Evolutionary conservation across 345 rosid species (phyloP), one percentile per base, ranked within the genome.

Genomic region (Barbarea vulgaris): DNA sequence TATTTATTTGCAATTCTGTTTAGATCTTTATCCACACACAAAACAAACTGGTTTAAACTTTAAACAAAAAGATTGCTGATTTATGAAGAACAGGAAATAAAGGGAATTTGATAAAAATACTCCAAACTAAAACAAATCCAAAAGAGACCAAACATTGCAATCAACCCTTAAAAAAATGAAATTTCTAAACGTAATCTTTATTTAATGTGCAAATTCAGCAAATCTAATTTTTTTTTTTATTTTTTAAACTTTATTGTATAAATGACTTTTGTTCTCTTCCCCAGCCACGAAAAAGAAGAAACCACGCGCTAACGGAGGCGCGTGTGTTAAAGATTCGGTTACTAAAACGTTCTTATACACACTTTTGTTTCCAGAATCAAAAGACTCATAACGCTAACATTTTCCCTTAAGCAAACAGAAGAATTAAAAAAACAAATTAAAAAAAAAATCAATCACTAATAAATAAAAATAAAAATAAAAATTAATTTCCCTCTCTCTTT

Each of bases 291-390:
- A 44, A 57, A 72, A 5, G 0, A 24, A 0, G 33, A 4, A 47
- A 21, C 9, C 79, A 76, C 69, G 74, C 79, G 74, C 54, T 4
- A 28, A 7, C 9, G 11, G 13, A 59, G 36, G 69, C 82, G 85
- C 82, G 81, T 72, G 52, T 64, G 15, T 28, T 63, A 37, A 65
- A 28, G 19, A 51, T 22, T 44, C 71, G 10, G 57, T 69, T 76
- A 69, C 36, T 52, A 39, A 52, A 52, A 63, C 60, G 22, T 21
- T 6, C 28, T 19, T 18, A 36, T 17, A n/a, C 65, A 37, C 56
- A 36, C 18, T 1, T 15, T 55, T 3, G 13, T 73, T 52, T 41
- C 70, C 42, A 19, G 70, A 73, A 61, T 71, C 59, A 42, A 58
- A 18, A 27, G 27, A 31, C 24, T 19, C 10, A 1, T 52, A 24